phyloP scores from a whole-genome alignment of 176 grass and related monocot genomes.

The Paspalum notatum region DNA sequence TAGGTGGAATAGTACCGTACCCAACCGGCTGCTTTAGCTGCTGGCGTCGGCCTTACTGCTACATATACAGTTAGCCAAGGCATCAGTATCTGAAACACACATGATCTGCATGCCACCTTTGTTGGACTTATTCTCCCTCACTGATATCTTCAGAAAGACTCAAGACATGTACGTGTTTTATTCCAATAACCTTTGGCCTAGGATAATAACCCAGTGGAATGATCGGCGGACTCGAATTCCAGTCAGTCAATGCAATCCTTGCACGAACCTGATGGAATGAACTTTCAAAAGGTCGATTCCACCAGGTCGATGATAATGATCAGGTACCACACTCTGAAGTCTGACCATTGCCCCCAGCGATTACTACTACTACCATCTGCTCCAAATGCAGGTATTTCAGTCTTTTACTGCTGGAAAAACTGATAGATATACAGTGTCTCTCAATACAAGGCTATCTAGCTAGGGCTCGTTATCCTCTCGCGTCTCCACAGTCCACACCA shows the following conservation, averaged over 20 bases:
- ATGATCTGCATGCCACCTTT: neutral
- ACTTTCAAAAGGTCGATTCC: no score
- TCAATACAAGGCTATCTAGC: neutral
- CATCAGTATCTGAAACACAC: neutral
- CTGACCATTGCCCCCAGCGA: neutral
- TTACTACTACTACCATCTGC: conserved; percentile 29
- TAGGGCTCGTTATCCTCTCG: neutral
- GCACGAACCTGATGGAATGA: no score
- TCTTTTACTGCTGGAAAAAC: conserved; percentile 19
- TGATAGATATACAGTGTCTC: neutral
- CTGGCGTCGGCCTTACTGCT: no score
- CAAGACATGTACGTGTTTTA: neutral
- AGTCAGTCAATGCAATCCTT: neutral
- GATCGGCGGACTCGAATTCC: neutral
- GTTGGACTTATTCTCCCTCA: neutral
- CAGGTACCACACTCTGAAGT: neutral
- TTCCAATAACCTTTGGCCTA: neutral
- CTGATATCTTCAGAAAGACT: neutral
- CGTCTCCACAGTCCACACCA: conserved; percentile 37
- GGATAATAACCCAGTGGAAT: neutral
- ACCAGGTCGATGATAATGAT: no score
- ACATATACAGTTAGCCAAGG: neutral
- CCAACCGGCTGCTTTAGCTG: no score
- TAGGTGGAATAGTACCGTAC: no score
- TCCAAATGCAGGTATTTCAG: conserved; percentile 20